Evolutionary conservation across 2,329 filamentous ascomycete species (phyloP), one percentile per base, ranked within the genome.

Genomic region (Chalaropsis ovoidea): DNA sequence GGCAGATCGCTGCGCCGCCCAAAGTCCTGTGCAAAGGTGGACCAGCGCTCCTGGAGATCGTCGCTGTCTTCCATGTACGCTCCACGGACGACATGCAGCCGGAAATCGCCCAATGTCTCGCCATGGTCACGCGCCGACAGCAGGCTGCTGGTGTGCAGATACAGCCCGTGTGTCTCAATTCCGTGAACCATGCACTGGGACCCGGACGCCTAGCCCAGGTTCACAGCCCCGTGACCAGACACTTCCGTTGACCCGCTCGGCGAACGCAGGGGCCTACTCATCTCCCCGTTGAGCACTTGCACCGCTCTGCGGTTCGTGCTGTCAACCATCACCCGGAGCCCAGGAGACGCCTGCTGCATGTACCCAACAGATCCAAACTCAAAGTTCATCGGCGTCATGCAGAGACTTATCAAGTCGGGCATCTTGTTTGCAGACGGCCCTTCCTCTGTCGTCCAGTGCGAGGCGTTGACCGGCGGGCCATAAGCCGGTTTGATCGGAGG

Each of bases 11-110:
- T 24, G 5, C 41, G 62, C 3, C 22, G 42, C 17, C 22, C 24
- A 42, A 80, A 70, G 63, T 78, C 77, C 39, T 71, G 68, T 15
- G 75, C 74, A 65, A 79, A 69, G 15, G 68, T 68, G 39, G 74
- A 73, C 77, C 76, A 79, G 7, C 70, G 69, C 60, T 70, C 70
- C 43, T 76, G 72, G 63, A 73, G 70, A n/a, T 72, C 71, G 8
- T 69, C 69, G 68, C 75, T 72, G 19, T 68, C 72, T 41, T 69
- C 68, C 54, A 58, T 58, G 54, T 58, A 35, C 27, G 54, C 27
- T 11, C 54, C 31, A 11, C 5, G 17, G 31, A 58, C 54, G n/a
- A 10, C 31, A 39, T 8, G 27, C 17, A 10, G 27, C n/a, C 24
- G 27, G 8, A 58, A 7, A 19, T 39, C 27, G 17, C 54, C 17